Evolutionary conservation across 1,139 yeast genomes (phyloP), one percentile per base, ranked within the genome.

Genomic region (Nakaseomyces kungkrabaensis): DNA sequence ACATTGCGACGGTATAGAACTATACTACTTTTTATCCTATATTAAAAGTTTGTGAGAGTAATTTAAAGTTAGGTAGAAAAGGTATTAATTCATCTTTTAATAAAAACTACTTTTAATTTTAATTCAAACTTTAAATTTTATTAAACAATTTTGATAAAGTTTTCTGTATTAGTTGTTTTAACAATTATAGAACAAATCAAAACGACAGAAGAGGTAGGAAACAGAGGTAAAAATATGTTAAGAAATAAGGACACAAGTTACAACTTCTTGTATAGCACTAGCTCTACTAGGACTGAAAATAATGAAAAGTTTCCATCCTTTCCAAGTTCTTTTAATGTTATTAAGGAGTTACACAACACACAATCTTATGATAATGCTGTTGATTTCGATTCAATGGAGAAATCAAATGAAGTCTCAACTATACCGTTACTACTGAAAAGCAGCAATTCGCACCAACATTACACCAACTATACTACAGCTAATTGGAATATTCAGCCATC

Each of bases 301-400:
- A 41, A 27, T 27, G 42, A 38, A 25, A 38, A 38, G 13, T 38
- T 38, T 11, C 13, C 42, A 10, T 27, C 44, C 10, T 41, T 41
- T 41, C 44, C 44, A 13, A 41, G 44, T 13, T 41, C 44, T 7
- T 41, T 27, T 10, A 41, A 41, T n/a, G 13, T 41, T 13, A 27
- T 41, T 24, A 41, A 13, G 29, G 44, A 41, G 11, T 13, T 41
- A 10, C 44, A 41, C 8, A 27, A 29, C 33, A 27, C 7, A 5
- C 44, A 41, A 11, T 22, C 24, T 1, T 41, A 29, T 29, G 44
- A 41, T 8, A 27, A 27, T 8, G n/a, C 24, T 1, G 24, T 27
- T 7, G 34, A 41, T 2, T 24, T 25, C 13, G 42, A 38, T 24
- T 4, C 13, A 1, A 24, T 38, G 6, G 42, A 38, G 6, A 38